phyloP scores from a whole-genome alignment of 2,329 filamentous ascomycete species.

The Curvularia eragrostidis region DNA sequence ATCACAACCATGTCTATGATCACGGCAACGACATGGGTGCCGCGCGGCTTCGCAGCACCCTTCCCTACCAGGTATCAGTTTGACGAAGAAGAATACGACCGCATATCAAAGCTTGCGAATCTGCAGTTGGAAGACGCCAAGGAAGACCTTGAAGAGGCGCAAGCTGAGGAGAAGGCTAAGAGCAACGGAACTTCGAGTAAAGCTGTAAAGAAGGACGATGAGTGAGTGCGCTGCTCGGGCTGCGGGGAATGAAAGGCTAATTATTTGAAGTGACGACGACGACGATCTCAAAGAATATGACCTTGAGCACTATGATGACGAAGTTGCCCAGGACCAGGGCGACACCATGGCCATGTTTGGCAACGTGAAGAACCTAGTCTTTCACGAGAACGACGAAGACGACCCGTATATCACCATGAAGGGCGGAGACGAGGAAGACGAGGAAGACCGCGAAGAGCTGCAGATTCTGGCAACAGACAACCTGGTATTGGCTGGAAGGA shows the following conservation, averaged over 20 bases:
- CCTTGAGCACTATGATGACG: conserved; percentile 93
- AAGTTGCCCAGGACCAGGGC: conserved; percentile 71
- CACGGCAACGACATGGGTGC: conserved; percentile 61
- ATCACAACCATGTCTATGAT: conserved; percentile 60
- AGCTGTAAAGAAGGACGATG: conserved; percentile 33
- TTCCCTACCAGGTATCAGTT: conserved; percentile 59
- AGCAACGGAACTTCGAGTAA: conserved; percentile 35
- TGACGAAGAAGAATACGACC: conserved; percentile 60
- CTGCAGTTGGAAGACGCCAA: conserved; percentile 88
- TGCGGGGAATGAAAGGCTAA: conserved; percentile 18
- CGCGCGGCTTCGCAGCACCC: conserved; percentile 58
- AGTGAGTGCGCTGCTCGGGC: conserved; percentile 16
- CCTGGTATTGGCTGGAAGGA: conserved; percentile 86
- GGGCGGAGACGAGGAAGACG: conserved; percentile 70
- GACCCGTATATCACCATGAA: conserved; percentile 96
- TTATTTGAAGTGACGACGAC: conserved; percentile 58
- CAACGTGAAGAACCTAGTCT: conserved; percentile 90
- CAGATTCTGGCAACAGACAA: conserved; percentile 95
- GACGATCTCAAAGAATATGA: conserved; percentile 96
- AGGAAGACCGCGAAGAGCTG: conserved; percentile 90
- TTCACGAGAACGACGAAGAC: conserved; percentile 91
- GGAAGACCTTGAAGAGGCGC: conserved; percentile 70
- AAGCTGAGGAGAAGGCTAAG: conserved; percentile 55
- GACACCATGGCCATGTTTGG: conserved; percentile 91
- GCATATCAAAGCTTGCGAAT: conserved; percentile 60